These are phyloP conservation scores for Berkeleyomyces basicola DNA, from an alignment of 2,329 filamentous ascomycete genomes.

Conservation along the genomic window DNA sequence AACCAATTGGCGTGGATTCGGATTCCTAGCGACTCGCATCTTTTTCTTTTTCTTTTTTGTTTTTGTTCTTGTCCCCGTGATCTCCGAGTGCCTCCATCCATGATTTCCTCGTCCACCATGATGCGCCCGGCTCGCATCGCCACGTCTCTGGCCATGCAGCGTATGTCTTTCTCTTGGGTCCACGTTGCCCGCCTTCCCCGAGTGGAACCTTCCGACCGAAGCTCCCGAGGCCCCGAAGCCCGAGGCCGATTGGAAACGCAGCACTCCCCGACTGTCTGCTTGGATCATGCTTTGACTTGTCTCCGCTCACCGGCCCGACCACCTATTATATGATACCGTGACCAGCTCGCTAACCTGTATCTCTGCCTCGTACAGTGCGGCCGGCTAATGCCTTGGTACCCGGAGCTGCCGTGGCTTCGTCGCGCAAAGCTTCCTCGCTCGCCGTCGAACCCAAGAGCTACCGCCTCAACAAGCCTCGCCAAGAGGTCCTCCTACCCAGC, in stretches of 20 bases:
- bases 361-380: slow-evolving; percentile 35
- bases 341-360: background rate
- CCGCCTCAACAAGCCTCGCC: slow-evolving; percentile 25
- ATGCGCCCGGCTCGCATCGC: slow-evolving; percentile 33
- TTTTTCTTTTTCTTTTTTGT: background rate
- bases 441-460: slow-evolving; percentile 35
- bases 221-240: background rate
- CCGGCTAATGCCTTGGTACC: slow-evolving; percentile 45
- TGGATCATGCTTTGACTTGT: background rate
- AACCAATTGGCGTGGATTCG: background rate
- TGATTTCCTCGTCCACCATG: slow-evolving; percentile 22
- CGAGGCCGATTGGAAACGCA: background rate
- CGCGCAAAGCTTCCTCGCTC: slow-evolving; percentile 43
- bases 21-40: background rate
- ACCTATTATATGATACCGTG: background rate
- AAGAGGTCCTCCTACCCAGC: slow-evolving; percentile 61
- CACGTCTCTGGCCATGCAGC: slow-evolving; percentile 36
- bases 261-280: background rate
- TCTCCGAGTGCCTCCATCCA: background rate
- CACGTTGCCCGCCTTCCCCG: slow-evolving; percentile 2
- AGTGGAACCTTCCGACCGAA: background rate
- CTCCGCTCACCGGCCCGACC: background rate
- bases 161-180: slow-evolving; percentile 21
- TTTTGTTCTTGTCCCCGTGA: background rate
- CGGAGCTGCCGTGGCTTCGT: slow-evolving; percentile 48